Evolutionary conservation across 1,284 basidiomycete species (phyloP), one percentile per base, ranked within the genome.

Genomic region (Ganoderma sp.): DNA sequence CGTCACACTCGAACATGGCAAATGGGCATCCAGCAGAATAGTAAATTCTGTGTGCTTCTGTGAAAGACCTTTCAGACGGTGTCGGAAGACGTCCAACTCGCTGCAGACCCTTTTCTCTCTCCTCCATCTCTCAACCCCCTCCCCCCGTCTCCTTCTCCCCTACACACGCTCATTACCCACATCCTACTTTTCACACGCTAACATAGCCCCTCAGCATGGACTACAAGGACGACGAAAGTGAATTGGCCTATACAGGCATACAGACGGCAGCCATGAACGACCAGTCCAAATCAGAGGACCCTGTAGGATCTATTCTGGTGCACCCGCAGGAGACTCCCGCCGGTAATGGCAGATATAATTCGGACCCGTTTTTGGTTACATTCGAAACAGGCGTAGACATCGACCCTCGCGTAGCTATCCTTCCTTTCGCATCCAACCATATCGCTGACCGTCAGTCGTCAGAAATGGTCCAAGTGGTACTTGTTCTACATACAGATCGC

Each of bases 381-480:
- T 60, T 60, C 15, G 58, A 60, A 7, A 60, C 22, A n/a, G 19
- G 22, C 10, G 58, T 14, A 14, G 58, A 60, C 22, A 60, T 60
- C 1, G 58, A 60, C 58, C 58, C 58, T 60, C 58, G 58, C 25
- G 58, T 60, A 39, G 58, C 28, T 17, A 14, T 39, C 1, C 9
- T 60, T 12, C n/a, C 19, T 8, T 34, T 56, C 17, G 10, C 58
- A 3, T 25, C 7, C 12, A 10, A 7, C 39, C 15, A 41, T 14
- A 22, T 15, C 8, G 58, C 41, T 42, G 22, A 60, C 58, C 15
- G 43, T 10, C n/a, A 42, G 7, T 60, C 58, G 5, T 25, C 32
- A 39, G 58, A 42, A 42, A 60, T 60, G 58, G 58, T 60, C 58
- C 19, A 60, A 60, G 39, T 60, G n/a, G 58, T 60, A 60, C 41